Evolutionary conservation across 495 filamentous ascomycete species (phyloP).

Genomic region (Aspergillus funiculosus): DNA sequence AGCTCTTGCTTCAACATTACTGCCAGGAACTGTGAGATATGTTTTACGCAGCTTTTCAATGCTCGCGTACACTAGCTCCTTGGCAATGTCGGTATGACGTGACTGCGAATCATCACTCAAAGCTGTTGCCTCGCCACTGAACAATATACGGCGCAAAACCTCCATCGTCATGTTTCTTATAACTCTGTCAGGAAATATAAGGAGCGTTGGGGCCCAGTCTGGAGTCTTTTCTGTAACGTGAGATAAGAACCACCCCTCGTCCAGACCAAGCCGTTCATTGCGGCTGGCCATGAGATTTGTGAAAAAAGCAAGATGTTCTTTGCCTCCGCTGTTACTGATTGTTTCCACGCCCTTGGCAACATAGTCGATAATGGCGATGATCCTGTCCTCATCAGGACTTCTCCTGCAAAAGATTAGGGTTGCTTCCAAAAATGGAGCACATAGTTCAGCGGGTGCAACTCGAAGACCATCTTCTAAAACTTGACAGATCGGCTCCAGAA

Average conservation of each 20-base stretch:
- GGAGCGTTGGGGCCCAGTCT: slow-evolving; percentile 61
- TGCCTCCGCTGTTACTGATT: slow-evolving; percentile 51
- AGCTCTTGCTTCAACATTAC: slow-evolving; percentile 31
- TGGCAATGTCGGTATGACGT: slow-evolving; percentile 26
- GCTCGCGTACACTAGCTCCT: slow-evolving; percentile 32
- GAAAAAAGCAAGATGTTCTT: slow-evolving; percentile 58
- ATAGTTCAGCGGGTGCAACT: slow-evolving; percentile 51
- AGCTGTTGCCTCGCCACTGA: slow-evolving; percentile 37
- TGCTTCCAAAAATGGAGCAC: slow-evolving; percentile 49
- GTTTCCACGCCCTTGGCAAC: slow-evolving; percentile 52
- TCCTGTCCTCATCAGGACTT: slow-evolving; percentile 32
- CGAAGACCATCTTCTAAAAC: slow-evolving; percentile 48
- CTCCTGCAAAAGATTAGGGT: slow-evolving; percentile 45
- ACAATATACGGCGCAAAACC: slow-evolving; percentile 51
- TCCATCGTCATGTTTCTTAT: slow-evolving; percentile 51
- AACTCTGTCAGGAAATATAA: slow-evolving; percentile 54
- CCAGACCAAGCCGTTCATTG: slow-evolving; percentile 36
- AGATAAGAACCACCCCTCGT: slow-evolving; percentile 32
- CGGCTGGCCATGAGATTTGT: slow-evolving; percentile 32
- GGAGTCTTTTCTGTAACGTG: slow-evolving; percentile 51
- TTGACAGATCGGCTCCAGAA: slow-evolving; percentile 38
- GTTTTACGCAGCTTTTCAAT: slow-evolving; percentile 29
- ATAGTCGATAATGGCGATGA: slow-evolving; percentile 42
- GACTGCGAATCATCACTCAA: slow-evolving; percentile 23
- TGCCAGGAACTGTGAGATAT: slow-evolving; percentile 24